Conservation (phyloP, 306 rosid genomes). For the Prunus mira region DNA sequence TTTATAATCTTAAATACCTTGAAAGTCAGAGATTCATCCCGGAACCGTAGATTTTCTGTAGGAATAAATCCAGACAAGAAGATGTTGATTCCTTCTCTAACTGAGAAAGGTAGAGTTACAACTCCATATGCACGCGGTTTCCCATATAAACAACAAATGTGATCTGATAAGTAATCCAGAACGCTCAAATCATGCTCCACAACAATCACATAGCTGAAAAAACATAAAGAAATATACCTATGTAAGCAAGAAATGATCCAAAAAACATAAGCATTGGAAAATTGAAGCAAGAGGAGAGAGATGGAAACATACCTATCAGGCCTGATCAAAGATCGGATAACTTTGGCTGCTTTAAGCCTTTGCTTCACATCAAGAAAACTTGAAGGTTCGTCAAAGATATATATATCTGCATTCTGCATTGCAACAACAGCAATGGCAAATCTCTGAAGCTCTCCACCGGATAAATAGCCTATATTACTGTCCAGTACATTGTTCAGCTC, state of each 20-base stretch:
- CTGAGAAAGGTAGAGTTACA: slow-evolving; percentile 97
- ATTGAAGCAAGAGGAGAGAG: neutral
- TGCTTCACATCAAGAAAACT: slow-evolving; percentile 98
- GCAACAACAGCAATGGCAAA: slow-evolving; percentile 98
- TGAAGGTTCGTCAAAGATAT: slow-evolving; percentile 97
- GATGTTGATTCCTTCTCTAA: slow-evolving; percentile 96
- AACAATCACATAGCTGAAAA: slow-evolving; percentile 89
- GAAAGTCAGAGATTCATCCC: slow-evolving; percentile 88
- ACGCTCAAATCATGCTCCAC: slow-evolving; percentile 99
- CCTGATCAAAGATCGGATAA: slow-evolving; percentile 82
- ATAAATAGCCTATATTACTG: slow-evolving; percentile 89
- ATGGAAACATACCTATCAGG: slow-evolving; percentile 62
- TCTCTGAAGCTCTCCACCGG: slow-evolving; percentile 98
- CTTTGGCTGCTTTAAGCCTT: slow-evolving; percentile 96
- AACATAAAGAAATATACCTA: slow-evolving; percentile 6
- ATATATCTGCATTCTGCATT: slow-evolving; percentile 91
- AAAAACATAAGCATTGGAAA: neutral
- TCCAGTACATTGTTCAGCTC: slow-evolving; percentile 92
- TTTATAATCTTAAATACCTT: slow-evolving; percentile 41
- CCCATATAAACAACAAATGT: slow-evolving; percentile 94
- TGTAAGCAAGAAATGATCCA: neutral
- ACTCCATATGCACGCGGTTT: slow-evolving; percentile 99
- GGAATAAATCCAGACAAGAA: slow-evolving; percentile 98
- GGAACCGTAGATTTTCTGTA: slow-evolving; percentile 88
- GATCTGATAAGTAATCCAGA: slow-evolving; percentile 92